A percentile compares a stretch with the other conserved stretches of the same genome.
These are phyloP conservation scores for Gossypium trilobum DNA, from an alignment of 441 rosid genomes.

Conservation along the genomic window DNA sequence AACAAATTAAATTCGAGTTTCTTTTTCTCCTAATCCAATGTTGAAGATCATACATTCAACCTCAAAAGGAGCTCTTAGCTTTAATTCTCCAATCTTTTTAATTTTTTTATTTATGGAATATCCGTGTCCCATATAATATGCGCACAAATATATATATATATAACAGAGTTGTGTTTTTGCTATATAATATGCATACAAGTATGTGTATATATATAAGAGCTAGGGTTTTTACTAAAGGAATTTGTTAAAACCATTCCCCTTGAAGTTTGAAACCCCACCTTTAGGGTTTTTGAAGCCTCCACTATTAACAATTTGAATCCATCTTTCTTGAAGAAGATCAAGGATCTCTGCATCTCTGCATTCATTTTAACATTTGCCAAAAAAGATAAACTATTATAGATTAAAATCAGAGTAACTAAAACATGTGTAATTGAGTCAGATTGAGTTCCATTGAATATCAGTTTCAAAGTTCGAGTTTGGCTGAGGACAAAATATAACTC, in stretches of 20 bases:
- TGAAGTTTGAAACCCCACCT: slow-evolving; percentile 26
- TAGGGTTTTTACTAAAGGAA: background rate
- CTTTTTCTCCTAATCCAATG: too few species aligned
- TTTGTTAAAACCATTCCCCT: slow-evolving; percentile 35
- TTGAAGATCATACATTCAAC: background rate
- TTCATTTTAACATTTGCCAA: slow-evolving; percentile 1
- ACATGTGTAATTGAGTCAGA: too few species aligned
- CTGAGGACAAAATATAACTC: too few species aligned
- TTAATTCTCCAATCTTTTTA: background rate
- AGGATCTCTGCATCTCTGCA: slow-evolving; percentile 70
- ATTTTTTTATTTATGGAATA: too few species aligned
- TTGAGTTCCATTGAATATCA: too few species aligned
- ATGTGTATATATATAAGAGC: background rate
- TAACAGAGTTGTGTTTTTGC: too few species aligned
- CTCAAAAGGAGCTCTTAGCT: background rate
- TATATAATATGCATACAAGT: too few species aligned
- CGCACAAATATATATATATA: too few species aligned
- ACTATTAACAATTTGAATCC: slow-evolving; percentile 33
- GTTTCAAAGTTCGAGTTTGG: too few species aligned
- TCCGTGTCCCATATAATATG: too few species aligned
- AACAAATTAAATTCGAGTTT: too few species aligned
- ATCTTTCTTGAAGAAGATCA: slow-evolving; percentile 52
- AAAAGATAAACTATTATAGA: background rate
- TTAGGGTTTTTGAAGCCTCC: slow-evolving; percentile 23
- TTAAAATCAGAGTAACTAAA: too few species aligned